Percentiles rank a stretch among this genome's conserved stretches.
These are phyloP conservation scores for Farysia itapuensis DNA, from an alignment of 1,284 basidiomycete species.

Conservation along the genomic window DNA sequence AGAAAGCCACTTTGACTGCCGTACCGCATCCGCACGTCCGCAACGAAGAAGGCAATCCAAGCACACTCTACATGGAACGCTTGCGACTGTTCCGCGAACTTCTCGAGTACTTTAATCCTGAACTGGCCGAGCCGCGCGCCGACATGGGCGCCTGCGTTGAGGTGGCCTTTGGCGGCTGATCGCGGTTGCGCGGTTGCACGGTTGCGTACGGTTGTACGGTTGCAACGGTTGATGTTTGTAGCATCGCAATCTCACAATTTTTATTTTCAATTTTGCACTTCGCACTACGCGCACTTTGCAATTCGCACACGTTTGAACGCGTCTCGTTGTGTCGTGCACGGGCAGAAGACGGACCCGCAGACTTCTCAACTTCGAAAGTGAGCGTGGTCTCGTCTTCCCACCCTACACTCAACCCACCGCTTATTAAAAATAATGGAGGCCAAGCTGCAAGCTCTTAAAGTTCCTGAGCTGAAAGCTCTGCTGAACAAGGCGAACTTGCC, in stretches of 20 bases:
- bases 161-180: conserved; percentile 19
- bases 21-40: conserved; percentile 2
- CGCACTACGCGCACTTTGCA: too few relatives aligned
- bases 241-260: too few relatives aligned
- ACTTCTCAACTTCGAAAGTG: too few relatives aligned
- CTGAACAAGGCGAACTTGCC: conserved; percentile 38
- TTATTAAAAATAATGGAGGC: conserved; percentile 52
- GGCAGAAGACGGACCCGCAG: too few relatives aligned
- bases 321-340: too few relatives aligned
- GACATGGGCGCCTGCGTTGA: conserved; percentile 50
- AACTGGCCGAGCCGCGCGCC: conserved; percentile 50
- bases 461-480: conserved; percentile 51
- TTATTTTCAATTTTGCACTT: too few relatives aligned
- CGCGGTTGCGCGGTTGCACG: too few relatives aligned
- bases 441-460: conserved; percentile 50
- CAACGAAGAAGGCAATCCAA: conserved; percentile 21
- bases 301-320: too few relatives aligned
- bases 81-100: conserved; percentile 51
- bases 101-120: conserved; percentile 51
- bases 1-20: not conserved
- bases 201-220: too few relatives aligned
- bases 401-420: not conserved
- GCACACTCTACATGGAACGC: conserved; percentile 36
- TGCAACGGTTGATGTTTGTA: too few relatives aligned
- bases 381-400: too few relatives aligned